A percentile compares a stretch with the other conserved stretches of the same genome.
These are phyloP conservation scores for Hamamelis virginiana DNA, from an alignment of 164 flowering plant genomes.

Conservation along the genomic window DNA sequence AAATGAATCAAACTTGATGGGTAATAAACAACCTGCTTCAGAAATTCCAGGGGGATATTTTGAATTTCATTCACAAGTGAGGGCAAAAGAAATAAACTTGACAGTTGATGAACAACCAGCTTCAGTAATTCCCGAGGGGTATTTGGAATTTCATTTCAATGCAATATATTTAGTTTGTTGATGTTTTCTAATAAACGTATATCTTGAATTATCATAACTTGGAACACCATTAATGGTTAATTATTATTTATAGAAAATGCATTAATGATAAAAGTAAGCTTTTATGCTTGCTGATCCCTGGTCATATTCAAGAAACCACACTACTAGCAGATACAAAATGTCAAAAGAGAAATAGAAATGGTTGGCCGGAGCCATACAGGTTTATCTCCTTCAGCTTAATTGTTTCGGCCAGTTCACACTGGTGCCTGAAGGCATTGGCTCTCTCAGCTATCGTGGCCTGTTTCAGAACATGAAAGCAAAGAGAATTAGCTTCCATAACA, in stretches of 20 bases:
- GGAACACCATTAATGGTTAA: no score
- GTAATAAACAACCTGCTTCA: neutral
- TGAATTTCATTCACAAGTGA: no score
- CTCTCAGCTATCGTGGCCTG: conserved; percentile 93
- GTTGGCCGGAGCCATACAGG: conserved; percentile 54
- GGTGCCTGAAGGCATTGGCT: conserved; percentile 90
- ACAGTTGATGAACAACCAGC: neutral
- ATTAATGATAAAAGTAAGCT: conserved; percentile 4
- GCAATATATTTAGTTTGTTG: no score
- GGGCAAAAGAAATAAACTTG: no score
- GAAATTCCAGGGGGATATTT: neutral
- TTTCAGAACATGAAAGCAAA: conserved; percentile 9
- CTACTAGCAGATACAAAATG: neutral
- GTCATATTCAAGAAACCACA: neutral
- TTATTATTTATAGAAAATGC: neutral
- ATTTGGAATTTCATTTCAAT: neutral
- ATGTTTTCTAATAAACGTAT: no score
- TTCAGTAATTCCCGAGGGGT: neutral
- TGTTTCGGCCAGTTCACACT: conserved; percentile 91
- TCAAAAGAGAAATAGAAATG: neutral
- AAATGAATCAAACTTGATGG: neutral
- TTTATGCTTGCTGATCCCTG: neutral
- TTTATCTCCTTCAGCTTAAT: conserved; percentile 91
- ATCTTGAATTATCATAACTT: no score
- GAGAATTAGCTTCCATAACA: neutral